Conservation (phyloP, 306 rosid species). For the Lathyrus aphaca region DNA sequence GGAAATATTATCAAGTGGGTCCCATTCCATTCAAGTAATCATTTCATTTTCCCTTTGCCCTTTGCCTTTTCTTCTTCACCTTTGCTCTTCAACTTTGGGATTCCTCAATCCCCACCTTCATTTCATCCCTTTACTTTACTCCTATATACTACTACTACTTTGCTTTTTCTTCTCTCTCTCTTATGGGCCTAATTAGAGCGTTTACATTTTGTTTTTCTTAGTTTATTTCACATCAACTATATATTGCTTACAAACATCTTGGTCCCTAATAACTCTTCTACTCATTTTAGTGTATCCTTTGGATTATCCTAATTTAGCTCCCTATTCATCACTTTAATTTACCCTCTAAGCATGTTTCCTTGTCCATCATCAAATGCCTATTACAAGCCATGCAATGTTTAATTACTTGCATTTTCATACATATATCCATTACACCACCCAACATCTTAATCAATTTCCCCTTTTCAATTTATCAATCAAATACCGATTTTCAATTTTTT, state of each 20-base stretch:
- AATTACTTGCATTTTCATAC: neutral
- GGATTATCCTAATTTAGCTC: conserved; percentile 36
- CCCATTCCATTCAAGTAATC: conserved; percentile 81
- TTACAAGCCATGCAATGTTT: conserved; percentile 29
- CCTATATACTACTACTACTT: no score
- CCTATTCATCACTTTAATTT: conserved; percentile 31
- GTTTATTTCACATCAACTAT: conserved; percentile 21
- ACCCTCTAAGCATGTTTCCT: neutral
- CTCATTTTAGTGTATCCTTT: conserved; percentile 14
- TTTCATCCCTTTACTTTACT: neutral
- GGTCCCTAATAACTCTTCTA: conserved; percentile 9
- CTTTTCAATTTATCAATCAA: conserved; percentile 28
- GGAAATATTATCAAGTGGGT: conserved; percentile 68
- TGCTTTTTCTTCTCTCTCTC: neutral
- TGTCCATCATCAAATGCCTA: conserved; percentile 30
- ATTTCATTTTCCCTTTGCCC: conserved; percentile 65
- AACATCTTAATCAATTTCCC: conserved; percentile 25
- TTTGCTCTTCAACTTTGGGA: conserved; percentile 67
- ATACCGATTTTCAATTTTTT: neutral
- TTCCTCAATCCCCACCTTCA: conserved; percentile 43
- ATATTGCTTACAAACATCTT: conserved; percentile 18
- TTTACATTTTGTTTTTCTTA: conserved; percentile 13
- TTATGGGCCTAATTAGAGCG: conserved; percentile 7
- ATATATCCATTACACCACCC: conserved; percentile 8
- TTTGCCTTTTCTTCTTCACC: conserved; percentile 65